Evolutionary conservation across 2,329 filamentous ascomycete genomes (phyloP), one percentile per base, ranked within the genome.

Genomic region (Diaporthe citrichinensis): DNA sequence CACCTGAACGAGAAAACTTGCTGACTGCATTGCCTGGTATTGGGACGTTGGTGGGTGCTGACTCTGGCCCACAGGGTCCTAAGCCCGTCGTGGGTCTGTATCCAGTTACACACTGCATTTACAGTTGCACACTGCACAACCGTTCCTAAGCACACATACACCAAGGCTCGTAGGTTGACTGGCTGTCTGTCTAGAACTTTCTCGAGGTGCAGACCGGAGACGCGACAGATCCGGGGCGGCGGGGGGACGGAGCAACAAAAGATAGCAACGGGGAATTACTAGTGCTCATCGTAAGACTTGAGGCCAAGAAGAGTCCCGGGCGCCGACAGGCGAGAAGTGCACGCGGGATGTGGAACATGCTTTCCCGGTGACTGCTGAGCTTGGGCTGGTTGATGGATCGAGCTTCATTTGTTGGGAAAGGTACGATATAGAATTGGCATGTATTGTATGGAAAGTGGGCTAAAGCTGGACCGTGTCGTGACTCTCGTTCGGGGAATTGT

Each of bases 181-280:
- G 31, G 28, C 44, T 28, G 9, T 49, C 23, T 28, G 9, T 49
- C 61, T 68, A 69, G 65, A 69, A 69, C 31, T 55, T 69, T 69
- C 34, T 41, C 20, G 49, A 41, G 49, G 14, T 14, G 34, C 65
- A 28, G 23, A n/a, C 31, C 34, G 31, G 44, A 36, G 44, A 68
- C 62, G 2, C 36, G 62, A n/a, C 23, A 51, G 25, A 23, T 8
- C 65, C 14, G 34, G 28, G 17, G 23, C 65, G 25, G 34, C 41
- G 49, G 65, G n/a, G 49, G 10, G 8, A 69, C n/a, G 46, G 31
- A 41, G 34, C 25, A 10, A 65, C 25, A 20, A 41, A 28, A 36
- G 34, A 23, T 69, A 15, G 10, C 31, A 39, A 53, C 23, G 34
- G n/a, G 23, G 34, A 51, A 51, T 53, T 51, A 53, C 46, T 53